Base-by-base conservation (phyloP, 345 rosid species). In the Melastoma malabathricum region DNA sequence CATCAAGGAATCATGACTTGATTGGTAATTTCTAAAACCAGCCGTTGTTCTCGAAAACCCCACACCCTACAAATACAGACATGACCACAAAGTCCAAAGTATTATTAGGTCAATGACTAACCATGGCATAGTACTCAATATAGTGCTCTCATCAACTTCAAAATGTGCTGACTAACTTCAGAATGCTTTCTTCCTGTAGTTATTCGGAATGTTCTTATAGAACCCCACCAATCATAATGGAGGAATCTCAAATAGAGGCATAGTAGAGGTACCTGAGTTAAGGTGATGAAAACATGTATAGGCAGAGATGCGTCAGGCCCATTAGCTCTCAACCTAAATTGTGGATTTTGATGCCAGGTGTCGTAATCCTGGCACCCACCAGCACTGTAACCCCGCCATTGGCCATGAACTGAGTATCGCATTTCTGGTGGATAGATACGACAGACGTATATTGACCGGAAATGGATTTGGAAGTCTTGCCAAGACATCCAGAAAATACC, bases 401-500 rank as follows among this genome's bases (percentile, higher is more conserved):
- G 97, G 34, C 97, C 86, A 54, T 81, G 92, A 61, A 93, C 89
- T 16, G 95, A 88, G 77, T 85, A 80, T 18, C 97, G 89, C 99
- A 93, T 93, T 74, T 93, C 99, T 8, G 82, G 74, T 46, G 99
- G 99, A 48, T 93, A 93, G 55, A 93, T 87, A 17, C 99, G 95
- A 52, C 99, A 93, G 23, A 88, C 95, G 65, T 93, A 93, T 58
- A 93, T 88, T n/a, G 99, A 93, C 50, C 97, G 73, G 76, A 93
- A 93, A 72, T 93, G 99, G 65, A 93, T 88, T 74, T 93, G 99
- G 56, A 93, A 93, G 64, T 93, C 99, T 88, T 93, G 97, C 99
- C 99, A 93, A 31, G 92, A 88, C 99, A 93, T 93, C 99, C 99
- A 93, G 75, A 93, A 93, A 68, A 93, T 93, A 54, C 99, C 99